phyloP scores from a whole-genome alignment of 1,284 basidiomycete genomes.

The Leccinum pseudoinsigne region DNA sequence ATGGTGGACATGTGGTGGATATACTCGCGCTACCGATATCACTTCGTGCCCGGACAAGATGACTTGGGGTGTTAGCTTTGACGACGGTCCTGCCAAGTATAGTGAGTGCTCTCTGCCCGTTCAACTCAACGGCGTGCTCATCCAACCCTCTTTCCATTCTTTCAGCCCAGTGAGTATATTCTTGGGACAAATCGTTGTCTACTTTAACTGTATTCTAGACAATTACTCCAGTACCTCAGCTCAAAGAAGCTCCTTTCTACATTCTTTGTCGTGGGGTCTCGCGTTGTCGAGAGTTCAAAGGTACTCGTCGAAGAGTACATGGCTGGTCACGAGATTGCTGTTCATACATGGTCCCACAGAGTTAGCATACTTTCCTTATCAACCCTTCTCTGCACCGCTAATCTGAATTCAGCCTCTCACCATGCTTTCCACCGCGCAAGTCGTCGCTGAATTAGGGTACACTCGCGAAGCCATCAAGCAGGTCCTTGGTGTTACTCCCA shows the following conservation, averaged over 20 bases:
- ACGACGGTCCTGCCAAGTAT: conserved; percentile 83
- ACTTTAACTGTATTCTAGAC: conserved; percentile 37
- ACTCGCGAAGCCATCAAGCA: conserved; percentile 82
- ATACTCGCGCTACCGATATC: conserved; percentile 66
- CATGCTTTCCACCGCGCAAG: conserved; percentile 79
- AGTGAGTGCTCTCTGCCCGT: conserved; percentile 47
- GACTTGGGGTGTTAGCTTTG: conserved; percentile 84
- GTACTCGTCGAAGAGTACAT: conserved; percentile 86
- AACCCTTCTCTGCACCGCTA: background rate
- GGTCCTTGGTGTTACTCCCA: conserved; percentile 80
- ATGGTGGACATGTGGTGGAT: conserved; percentile 91
- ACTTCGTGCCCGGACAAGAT: conserved; percentile 76
- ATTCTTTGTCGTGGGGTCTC: conserved; percentile 93
- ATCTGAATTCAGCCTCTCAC: conserved; percentile 62
- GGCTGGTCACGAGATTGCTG: conserved; percentile 77
- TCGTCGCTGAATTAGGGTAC: conserved; percentile 95
- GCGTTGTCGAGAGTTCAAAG: conserved; percentile 77
- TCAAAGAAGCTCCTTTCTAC: conserved; percentile 73
- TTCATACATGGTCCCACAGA: conserved; percentile 79
- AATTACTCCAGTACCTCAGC: conserved; percentile 69
- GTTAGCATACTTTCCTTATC: conserved; percentile 34
- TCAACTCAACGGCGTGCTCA: conserved; percentile 6
- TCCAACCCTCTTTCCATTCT: background rate
- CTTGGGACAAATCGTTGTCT: conserved; percentile 18
- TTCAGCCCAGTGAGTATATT: conserved; percentile 45